A percentile compares a stretch with the other conserved stretches of the same genome.
phyloP scores from a whole-genome alignment of 225 moss, liverwort and hornwort species.

The Marchantia polymorpha region DNA sequence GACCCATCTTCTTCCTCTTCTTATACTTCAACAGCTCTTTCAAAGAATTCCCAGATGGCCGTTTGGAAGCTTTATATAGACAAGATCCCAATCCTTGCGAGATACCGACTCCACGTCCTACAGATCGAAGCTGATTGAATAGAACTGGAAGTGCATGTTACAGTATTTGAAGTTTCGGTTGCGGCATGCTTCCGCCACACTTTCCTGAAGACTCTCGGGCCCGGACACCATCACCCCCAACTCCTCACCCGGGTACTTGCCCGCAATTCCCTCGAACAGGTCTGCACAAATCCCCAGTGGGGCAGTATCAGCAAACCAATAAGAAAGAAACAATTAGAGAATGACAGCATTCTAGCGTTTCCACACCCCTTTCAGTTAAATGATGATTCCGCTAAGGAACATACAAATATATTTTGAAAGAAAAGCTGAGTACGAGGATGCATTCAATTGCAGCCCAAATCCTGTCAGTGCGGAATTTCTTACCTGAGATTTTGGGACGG shows the following conservation, averaged over 20 bases:
- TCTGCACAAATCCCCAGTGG: constrained; percentile 12
- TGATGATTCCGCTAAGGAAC: no score
- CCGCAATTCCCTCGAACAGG: constrained; percentile 8
- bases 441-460: no score
- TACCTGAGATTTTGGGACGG: constrained; percentile 59
- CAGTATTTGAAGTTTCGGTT: constrained; percentile 41
- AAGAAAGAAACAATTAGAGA: neutral
- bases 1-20: neutral
- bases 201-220: constrained; percentile 36
- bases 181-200: constrained; percentile 43
- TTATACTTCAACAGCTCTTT: neutral
- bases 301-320: no score
- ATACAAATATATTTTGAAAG: no score
- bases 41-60: neutral
- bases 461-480: no score
- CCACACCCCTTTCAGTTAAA: no score
- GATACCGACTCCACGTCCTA: neutral
- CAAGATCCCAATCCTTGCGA: neutral
- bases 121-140: constrained; percentile 52
- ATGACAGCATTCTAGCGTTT: no score
- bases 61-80: neutral
- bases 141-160: constrained; percentile 42
- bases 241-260: constrained; percentile 34
- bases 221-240: constrained; percentile 54
- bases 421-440: no score